Conservation (phyloP, 768 basidiomycete species). For the Suillus cothurnatus region DNA sequence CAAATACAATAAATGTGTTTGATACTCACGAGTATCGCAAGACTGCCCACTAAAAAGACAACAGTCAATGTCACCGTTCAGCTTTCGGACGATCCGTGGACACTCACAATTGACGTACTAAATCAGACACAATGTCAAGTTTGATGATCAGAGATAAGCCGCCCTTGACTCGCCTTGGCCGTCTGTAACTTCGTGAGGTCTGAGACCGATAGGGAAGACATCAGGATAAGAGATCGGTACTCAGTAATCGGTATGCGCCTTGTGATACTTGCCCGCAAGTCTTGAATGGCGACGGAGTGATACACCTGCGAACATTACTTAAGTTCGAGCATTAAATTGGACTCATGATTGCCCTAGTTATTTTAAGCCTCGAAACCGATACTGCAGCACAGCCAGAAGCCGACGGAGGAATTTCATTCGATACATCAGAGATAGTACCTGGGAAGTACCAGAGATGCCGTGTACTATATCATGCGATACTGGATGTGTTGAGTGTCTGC, state of each 20-base stretch:
- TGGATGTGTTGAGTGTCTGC: neutral
- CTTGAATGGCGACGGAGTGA: neutral
- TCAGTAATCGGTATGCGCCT: neutral
- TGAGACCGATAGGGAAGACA: constrained; percentile 4
- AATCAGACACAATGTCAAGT: neutral
- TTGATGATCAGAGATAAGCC: too few species aligned
- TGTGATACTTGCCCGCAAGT: neutral
- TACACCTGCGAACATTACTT: neutral
- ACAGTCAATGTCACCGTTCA: neutral
- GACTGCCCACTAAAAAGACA: constrained; percentile 14
- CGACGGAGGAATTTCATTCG: neutral
- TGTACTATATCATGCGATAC: neutral
- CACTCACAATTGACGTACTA: constrained; percentile 21
- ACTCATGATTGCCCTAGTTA: neutral
- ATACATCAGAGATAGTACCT: neutral
- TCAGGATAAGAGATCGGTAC: neutral
- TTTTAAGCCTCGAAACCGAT: neutral
- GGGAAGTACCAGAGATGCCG: neutral
- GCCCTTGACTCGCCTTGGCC: constrained; percentile 10
- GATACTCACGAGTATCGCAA: constrained; percentile 20
- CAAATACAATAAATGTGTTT: neutral
- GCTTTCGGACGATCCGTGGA: neutral
- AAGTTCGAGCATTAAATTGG: neutral
- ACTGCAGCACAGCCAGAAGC: neutral
- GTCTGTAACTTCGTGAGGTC: constrained; percentile 18